These are phyloP conservation scores for Wickerhamiella parazyma DNA, from an alignment of 805 yeast species.

Conservation along the genomic window DNA sequence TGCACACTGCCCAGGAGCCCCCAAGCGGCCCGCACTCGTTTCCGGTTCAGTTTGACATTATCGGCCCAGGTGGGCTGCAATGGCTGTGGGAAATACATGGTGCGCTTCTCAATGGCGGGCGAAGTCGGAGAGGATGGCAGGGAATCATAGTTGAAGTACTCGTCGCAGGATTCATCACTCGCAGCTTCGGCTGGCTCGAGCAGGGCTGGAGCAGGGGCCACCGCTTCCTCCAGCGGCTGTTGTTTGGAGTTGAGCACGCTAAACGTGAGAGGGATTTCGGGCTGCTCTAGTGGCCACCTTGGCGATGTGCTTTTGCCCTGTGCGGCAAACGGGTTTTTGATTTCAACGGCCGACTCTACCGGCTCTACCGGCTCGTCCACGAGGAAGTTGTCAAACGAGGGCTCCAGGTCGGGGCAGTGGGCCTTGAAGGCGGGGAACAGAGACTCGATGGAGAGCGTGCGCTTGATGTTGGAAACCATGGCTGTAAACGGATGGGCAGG, in stretches of 20 bases:
- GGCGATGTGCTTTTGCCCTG: neutral
- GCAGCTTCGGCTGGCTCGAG: conserved; percentile 1
- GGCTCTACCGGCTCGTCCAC: neutral
- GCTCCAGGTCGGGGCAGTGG: conserved; percentile 2
- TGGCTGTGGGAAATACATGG: neutral
- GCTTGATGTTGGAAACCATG: neutral
- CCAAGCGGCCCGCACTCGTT: conserved; percentile 15
- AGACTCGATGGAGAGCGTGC: neutral
- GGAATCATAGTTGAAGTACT: conserved; percentile 19
- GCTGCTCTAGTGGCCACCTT: conserved; percentile 14
- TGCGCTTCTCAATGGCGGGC: neutral
- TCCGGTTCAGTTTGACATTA: conserved; percentile 4
- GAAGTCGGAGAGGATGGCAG: conserved; percentile 5
- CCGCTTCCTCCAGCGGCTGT: neutral
- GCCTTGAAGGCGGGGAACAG: neutral
- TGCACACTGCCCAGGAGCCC: conserved; percentile 17
- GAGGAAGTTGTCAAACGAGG: too few relatives aligned
- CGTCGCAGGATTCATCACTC: conserved; percentile 12
- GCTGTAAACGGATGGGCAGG: neutral
- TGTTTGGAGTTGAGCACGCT: conserved; percentile 14
- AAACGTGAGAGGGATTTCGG: conserved; percentile 19
- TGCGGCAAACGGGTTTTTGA: conserved; percentile 1
- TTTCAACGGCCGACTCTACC: neutral
- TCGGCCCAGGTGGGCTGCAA: conserved; percentile 2
- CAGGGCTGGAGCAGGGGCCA: conserved; percentile 3